Conservation (phyloP, 139 green algal species). For the Chlorella sp. region DNA sequence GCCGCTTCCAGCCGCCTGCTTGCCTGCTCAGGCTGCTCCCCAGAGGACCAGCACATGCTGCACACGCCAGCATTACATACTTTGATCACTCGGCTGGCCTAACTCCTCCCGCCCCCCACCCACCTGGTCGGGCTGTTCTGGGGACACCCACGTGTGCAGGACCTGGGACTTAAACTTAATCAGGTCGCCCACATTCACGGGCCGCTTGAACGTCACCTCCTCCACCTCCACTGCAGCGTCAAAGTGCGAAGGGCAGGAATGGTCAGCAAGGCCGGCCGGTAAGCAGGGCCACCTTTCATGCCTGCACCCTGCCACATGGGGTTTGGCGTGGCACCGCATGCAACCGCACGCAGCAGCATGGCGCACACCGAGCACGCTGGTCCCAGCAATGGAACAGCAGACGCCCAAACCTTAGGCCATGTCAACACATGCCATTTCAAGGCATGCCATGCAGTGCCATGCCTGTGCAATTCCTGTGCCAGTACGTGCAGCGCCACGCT, state of each 20-base stretch:
- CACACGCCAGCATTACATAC: no score
- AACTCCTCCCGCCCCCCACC: no score
- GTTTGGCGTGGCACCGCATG: neutral
- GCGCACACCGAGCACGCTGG: neutral
- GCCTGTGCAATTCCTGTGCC: no score
- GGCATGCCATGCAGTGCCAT: no score
- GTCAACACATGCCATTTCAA: no score
- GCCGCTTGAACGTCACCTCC: slow-evolving; percentile 63
- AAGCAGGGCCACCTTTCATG: no score
- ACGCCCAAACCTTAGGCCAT: no score
- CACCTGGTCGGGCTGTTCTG: neutral
- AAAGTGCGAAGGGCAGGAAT: neutral
- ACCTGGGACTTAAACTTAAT: slow-evolving; percentile 70
- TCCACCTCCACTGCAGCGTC: slow-evolving; percentile 43
- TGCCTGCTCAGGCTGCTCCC: neutral
- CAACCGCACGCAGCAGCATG: neutral
- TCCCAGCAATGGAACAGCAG: no score
- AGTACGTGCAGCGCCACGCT: no score
- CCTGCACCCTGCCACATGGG: neutral
- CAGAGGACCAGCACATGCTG: no score
- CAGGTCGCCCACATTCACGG: slow-evolving; percentile 85
- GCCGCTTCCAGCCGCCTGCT: no score
- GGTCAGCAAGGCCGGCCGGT: neutral
- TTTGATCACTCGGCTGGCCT: no score
- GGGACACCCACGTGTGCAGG: slow-evolving; percentile 40